Percentiles rank a stretch among this genome's conserved stretches.
These are phyloP conservation scores for Aspergillus flavus DNA, from an alignment of 2,329 filamentous ascomycete species.

Conservation along the genomic window DNA sequence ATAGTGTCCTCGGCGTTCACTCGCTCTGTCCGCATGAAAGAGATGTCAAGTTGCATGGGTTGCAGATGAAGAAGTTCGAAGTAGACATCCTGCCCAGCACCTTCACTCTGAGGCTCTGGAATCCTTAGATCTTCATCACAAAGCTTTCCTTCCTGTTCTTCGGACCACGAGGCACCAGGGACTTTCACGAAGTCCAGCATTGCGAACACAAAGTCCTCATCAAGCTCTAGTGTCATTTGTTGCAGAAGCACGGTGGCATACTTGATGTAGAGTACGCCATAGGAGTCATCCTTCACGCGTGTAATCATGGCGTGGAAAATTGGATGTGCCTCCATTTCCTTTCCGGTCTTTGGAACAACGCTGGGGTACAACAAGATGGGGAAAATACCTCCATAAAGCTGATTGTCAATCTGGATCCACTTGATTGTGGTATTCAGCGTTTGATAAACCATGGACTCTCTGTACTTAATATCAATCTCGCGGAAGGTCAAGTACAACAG, in stretches of 20 bases:
- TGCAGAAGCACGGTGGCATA: slow-evolving; percentile 92
- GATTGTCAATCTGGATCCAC: slow-evolving; percentile 99
- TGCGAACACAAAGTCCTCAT: slow-evolving; percentile 97
- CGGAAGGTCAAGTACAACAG: slow-evolving; percentile 91
- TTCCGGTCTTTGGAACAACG: slow-evolving; percentile 94
- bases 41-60: slow-evolving; percentile 96
- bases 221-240: slow-evolving; percentile 96
- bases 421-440: slow-evolving; percentile 89
- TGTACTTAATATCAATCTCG: slow-evolving; percentile 87
- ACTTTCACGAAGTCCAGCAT: slow-evolving; percentile 93
- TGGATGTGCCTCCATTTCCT: slow-evolving; percentile 94
- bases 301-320: slow-evolving; percentile 92
- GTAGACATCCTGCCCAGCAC: slow-evolving; percentile 91
- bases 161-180: slow-evolving; percentile 83
- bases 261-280: slow-evolving; percentile 97
- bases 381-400: slow-evolving; percentile 97
- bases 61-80: slow-evolving; percentile 97
- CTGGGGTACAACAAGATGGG: slow-evolving; percentile 96
- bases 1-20: slow-evolving; percentile 96
- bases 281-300: slow-evolving; percentile 95
- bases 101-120: slow-evolving; percentile 83
- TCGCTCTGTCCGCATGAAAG: slow-evolving; percentile 93
- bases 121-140: slow-evolving; percentile 90
- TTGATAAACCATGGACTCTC: slow-evolving; percentile 90
- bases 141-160: slow-evolving; percentile 79